phyloP scores from a whole-genome alignment of 129 eudicot species.

The Flaveria brownii region DNA sequence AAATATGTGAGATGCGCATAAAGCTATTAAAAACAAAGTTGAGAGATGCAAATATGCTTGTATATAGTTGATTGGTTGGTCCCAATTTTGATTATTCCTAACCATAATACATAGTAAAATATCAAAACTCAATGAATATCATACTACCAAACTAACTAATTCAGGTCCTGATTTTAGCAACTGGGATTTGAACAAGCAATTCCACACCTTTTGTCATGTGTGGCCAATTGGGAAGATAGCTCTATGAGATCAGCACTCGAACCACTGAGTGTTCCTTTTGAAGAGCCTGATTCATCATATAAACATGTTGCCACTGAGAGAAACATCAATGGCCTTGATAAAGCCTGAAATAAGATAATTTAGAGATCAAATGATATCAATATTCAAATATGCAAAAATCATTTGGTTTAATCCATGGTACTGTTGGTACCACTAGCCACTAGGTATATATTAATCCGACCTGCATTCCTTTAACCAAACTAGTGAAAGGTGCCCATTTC shows the following conservation, averaged over 20 bases:
- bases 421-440: too few relatives aligned
- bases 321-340: constrained; percentile 66
- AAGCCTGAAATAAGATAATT: constrained; percentile 29
- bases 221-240: constrained; percentile 26
- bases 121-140: background rate
- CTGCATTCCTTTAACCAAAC: constrained; percentile 49
- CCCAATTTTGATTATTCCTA: background rate
- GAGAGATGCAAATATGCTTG: background rate
- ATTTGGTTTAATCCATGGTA: too few relatives aligned
- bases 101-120: too few relatives aligned
- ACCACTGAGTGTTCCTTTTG: constrained; percentile 35
- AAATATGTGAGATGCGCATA: background rate
- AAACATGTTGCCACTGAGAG: constrained; percentile 57
- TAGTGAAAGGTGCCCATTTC: constrained; percentile 49
- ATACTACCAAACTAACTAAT: constrained; percentile 1
- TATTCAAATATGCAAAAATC: too few relatives aligned
- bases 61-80: too few relatives aligned
- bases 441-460: constrained; percentile 30
- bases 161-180: background rate
- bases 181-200: background rate
- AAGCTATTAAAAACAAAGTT: background rate
- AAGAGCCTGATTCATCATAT: constrained; percentile 38
- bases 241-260: constrained; percentile 37
- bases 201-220: constrained; percentile 43
- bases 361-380: too few relatives aligned